These are phyloP conservation scores for Fusarium sp. DNA, from an alignment of 2,329 filamentous ascomycete genomes.

Conservation along the genomic window DNA sequence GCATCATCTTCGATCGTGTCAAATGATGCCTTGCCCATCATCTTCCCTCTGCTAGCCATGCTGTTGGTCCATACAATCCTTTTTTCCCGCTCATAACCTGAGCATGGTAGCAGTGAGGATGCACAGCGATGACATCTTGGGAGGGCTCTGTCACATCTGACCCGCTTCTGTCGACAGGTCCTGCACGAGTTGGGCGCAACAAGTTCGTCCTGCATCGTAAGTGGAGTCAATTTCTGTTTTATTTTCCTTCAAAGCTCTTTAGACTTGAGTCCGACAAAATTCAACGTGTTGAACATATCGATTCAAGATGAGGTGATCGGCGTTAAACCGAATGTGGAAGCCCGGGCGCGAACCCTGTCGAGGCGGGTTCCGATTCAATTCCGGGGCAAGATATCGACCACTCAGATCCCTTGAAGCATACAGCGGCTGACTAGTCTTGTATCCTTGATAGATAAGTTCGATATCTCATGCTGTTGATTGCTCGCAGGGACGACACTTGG, in stretches of 20 bases:
- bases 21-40: fast-evolving
- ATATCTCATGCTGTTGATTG: background rate
- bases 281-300: fast-evolving
- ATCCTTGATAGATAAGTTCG: background rate
- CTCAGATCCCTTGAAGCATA: background rate
- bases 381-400: background rate
- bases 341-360: background rate
- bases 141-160: fast-evolving
- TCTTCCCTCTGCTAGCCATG: fast-evolving
- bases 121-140: background rate
- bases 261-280: background rate
- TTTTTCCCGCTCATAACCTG: fast-evolving
- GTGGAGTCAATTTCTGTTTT: background rate
- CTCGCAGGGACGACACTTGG: background rate
- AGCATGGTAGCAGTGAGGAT: background rate
- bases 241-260: no score
- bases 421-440: background rate
- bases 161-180: background rate
- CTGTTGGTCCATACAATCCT: background rate
- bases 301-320: background rate
- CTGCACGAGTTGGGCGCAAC: background rate
- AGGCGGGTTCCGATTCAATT: background rate
- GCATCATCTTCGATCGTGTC: background rate
- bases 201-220: background rate
- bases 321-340: background rate